Evolutionary conservation across 495 filamentous ascomycete species (phyloP).

Genomic region (Penicillium macrosclerotiorum): DNA sequence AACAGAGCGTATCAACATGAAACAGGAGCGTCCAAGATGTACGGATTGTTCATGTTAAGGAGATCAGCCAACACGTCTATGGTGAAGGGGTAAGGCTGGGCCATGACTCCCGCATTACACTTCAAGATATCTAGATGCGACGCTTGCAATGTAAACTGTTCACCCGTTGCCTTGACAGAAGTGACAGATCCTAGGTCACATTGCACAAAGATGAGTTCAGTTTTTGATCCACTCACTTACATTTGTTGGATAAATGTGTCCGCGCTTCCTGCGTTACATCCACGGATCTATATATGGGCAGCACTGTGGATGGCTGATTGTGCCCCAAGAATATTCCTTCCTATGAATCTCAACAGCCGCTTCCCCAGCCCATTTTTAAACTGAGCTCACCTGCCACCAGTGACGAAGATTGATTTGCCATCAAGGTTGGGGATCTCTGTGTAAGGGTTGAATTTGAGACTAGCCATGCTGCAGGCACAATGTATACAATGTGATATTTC

Average conservation of each 20-base stretch:
- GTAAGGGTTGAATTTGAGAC: conserved; percentile 17
- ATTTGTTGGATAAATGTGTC: conserved; percentile 43
- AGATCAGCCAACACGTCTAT: conserved; percentile 64
- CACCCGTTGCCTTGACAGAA: conserved; percentile 37
- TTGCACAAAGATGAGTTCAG: conserved; percentile 35
- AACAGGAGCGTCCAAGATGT: too few species aligned
- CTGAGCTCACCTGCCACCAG: conserved; percentile 51
- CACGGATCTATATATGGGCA: conserved; percentile 56
- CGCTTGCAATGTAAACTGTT: conserved; percentile 29
- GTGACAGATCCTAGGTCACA: conserved; percentile 47
- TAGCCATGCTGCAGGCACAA: conserved; percentile 1
- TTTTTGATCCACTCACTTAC: conserved; percentile 26
- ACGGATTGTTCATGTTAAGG: too few species aligned
- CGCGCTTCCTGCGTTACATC: conserved; percentile 46
- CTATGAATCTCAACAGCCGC: too few species aligned
- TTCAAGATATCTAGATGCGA: conserved; percentile 55
- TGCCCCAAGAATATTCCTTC: conserved; percentile 56
- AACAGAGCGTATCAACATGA: too few species aligned
- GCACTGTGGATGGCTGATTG: conserved; percentile 51
- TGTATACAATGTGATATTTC: neutral
- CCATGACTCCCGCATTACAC: conserved; percentile 71
- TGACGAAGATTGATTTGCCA: conserved; percentile 56
- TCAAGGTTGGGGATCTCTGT: conserved; percentile 52
- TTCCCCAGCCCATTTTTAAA: too few species aligned
- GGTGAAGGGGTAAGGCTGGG: conserved; percentile 41